These are phyloP conservation scores for Heliosperma pusillum DNA, from an alignment of 148 eudicot genomes.

Conservation along the genomic window DNA sequence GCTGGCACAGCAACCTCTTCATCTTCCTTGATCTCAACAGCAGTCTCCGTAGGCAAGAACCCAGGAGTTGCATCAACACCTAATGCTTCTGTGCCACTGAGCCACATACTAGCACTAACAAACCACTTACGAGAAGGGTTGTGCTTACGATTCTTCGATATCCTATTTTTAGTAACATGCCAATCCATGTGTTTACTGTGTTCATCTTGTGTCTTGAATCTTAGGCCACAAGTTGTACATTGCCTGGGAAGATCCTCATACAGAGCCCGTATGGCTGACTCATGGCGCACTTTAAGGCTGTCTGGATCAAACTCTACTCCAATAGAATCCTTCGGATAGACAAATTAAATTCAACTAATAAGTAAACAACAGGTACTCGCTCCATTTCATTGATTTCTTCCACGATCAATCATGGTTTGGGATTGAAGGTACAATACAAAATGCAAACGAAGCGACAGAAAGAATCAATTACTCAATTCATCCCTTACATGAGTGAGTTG, in stretches of 20 bases:
- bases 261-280: constrained; percentile 60
- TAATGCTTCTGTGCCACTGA: constrained; percentile 79
- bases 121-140: constrained; percentile 97
- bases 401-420: neutral
- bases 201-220: constrained; percentile 88
- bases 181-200: constrained; percentile 99
- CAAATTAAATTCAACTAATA: neutral
- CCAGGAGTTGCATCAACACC: constrained; percentile 83
- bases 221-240: constrained; percentile 87
- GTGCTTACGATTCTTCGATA: constrained; percentile 81
- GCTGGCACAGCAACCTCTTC: constrained; percentile 90
- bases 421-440: neutral
- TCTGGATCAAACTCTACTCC: constrained; percentile 87
- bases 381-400: neutral
- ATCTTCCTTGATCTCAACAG: constrained; percentile 66
- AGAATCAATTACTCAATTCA: too few species aligned
- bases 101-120: constrained; percentile 83
- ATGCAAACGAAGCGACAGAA: neutral
- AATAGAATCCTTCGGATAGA: constrained; percentile 52
- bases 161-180: constrained; percentile 89
- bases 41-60: constrained; percentile 64
- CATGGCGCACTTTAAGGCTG: constrained; percentile 76
- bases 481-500: too few species aligned
- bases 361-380: neutral
- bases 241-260: constrained; percentile 88